phyloP scores from a whole-genome alignment of 768 basidiomycete genomes.

The Gautieria morchelliformis region DNA sequence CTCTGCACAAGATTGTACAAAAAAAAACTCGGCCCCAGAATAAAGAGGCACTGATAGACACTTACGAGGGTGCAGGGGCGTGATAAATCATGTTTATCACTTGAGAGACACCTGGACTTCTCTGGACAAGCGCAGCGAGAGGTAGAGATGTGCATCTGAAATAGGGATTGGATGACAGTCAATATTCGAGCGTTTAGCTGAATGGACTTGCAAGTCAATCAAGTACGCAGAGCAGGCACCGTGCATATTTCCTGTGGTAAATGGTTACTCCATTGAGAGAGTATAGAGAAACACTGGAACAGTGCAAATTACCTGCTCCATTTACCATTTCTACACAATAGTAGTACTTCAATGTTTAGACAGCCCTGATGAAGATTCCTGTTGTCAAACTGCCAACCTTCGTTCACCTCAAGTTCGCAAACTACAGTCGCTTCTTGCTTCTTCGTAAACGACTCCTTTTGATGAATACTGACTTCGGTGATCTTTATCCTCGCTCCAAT shows the following conservation, averaged over 20 bases:
- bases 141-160: constrained; percentile 5
- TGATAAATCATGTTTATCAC: constrained; percentile 8
- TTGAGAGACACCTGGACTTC: constrained; percentile 2
- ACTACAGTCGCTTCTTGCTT: constrained; percentile 2
- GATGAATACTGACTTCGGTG: not conserved
- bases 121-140: not conserved
- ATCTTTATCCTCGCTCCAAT: not conserved
- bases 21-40: not conserved
- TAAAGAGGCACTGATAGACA: not conserved
- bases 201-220: constrained; percentile 2
- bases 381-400: not conserved
- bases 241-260: constrained; percentile 2
- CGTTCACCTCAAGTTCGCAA: not conserved
- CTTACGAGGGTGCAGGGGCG: constrained; percentile 3
- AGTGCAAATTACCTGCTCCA: not conserved
- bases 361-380: not conserved
- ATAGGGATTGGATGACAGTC: not conserved
- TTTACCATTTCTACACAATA: constrained; percentile 2
- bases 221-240: constrained; percentile 7
- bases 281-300: not conserved
- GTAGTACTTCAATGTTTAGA: not conserved
- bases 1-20: not conserved
- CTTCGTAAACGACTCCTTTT: not conserved
- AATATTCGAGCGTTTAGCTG: not conserved
- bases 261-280: not conserved